phyloP scores from a whole-genome alignment of 306 rosid species.

The Cicer pinnatifidum region DNA sequence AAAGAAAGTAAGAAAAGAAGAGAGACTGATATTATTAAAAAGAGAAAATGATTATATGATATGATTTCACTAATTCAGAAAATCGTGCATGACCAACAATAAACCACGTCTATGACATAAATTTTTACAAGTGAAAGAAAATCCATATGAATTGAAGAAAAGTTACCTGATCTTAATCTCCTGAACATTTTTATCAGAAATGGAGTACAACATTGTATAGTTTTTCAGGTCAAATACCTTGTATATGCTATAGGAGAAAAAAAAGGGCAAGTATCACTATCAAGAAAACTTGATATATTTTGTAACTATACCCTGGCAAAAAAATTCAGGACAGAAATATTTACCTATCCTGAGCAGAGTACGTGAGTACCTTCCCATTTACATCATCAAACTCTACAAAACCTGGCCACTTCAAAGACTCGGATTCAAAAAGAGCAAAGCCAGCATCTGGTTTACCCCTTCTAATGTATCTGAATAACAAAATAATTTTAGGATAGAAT shows the following conservation, averaged over 20 bases:
- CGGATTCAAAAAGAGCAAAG: constrained; percentile 96
- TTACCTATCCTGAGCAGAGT: constrained; percentile 92
- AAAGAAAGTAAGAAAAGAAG: constrained; percentile 21
- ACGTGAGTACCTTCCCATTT: constrained; percentile 96
- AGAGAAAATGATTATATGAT: constrained; percentile 26
- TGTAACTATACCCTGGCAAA: constrained; percentile 26
- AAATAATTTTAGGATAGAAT: constrained; percentile 27
- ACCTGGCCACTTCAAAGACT: constrained; percentile 99
- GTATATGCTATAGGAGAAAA: constrained; percentile 67
- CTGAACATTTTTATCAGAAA: constrained; percentile 95
- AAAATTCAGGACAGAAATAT: constrained; percentile 24
- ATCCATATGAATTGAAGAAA: constrained; percentile 32
- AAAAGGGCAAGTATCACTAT: constrained; percentile 39
- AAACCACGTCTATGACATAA: constrained; percentile 11
- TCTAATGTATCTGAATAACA: constrained; percentile 75
- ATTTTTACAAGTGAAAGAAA: constrained; percentile 16
- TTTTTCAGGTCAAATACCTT: constrained; percentile 98
- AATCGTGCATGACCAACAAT: constrained; percentile 15
- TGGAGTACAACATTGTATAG: constrained; percentile 94
- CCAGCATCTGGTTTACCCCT: constrained; percentile 98
- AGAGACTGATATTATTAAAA: constrained; percentile 11
- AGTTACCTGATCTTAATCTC: constrained; percentile 96
- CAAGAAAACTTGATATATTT: constrained; percentile 37
- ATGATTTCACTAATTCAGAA: constrained; percentile 3
- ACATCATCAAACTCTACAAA: constrained; percentile 99